Percentiles rank a stretch among this genome's conserved stretches.
Evolutionary conservation across 2,329 filamentous ascomycete species (phyloP).

Genomic region (Fusarium verrucosum): DNA sequence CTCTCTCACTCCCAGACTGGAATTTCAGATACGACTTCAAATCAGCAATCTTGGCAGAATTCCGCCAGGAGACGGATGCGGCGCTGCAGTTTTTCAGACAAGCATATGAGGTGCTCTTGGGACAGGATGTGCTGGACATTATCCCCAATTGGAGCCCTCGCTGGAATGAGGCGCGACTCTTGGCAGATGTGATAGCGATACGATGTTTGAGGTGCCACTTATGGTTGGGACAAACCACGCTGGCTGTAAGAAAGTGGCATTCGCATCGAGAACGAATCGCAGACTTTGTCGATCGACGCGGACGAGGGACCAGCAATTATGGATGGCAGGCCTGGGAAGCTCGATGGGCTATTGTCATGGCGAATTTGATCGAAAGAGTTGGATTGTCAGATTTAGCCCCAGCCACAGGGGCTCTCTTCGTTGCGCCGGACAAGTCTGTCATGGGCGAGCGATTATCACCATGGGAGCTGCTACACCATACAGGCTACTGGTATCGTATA

Average conservation of each 20-base stretch:
- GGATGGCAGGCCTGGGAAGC: conserved; percentile 95
- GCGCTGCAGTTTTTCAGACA: conserved; percentile 87
- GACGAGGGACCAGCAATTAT: conserved; percentile 87
- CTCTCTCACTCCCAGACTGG: conserved; percentile 87
- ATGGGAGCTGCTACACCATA: conserved; percentile 72
- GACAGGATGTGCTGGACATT: conserved; percentile 84
- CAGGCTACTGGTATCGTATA: conserved; percentile 72
- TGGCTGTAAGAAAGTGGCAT: conserved; percentile 83
- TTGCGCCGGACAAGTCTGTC: conserved; percentile 67
- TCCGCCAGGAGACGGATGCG: conserved; percentile 89
- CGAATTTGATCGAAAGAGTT: conserved; percentile 65
- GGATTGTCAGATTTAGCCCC: conserved; percentile 61
- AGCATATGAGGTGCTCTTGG: conserved; percentile 84
- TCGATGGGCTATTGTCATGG: conserved; percentile 72
- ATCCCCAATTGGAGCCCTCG: conserved; percentile 90
- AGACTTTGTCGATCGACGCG: conserved; percentile 82
- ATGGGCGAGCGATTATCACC: conserved; percentile 67
- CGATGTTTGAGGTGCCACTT: conserved; percentile 84
- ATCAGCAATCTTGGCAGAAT: conserved; percentile 88
- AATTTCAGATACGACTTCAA: conserved; percentile 96
- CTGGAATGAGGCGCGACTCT: conserved; percentile 90
- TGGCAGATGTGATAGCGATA: conserved; percentile 83
- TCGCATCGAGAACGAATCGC: conserved; percentile 77
- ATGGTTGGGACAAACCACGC: conserved; percentile 80
- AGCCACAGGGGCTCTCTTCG: conserved; percentile 56